Percentiles rank a stretch among this genome's conserved stretches.
Evolutionary conservation across 225 moss, liverwort and hornwort species (phyloP).

Genomic region (Sphagnum contortum): DNA sequence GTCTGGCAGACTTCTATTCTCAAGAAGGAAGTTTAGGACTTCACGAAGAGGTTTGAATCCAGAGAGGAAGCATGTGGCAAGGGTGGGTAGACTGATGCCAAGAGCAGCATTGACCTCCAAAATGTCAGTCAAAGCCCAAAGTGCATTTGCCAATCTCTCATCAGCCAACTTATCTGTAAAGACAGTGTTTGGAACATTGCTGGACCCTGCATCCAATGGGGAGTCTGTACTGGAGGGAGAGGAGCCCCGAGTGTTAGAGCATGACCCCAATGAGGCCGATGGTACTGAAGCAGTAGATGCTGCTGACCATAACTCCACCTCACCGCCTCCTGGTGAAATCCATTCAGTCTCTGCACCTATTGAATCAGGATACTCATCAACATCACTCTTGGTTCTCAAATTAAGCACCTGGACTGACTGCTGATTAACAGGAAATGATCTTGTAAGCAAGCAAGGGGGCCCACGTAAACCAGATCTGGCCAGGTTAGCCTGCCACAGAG

Average conservation of each 20-base stretch:
- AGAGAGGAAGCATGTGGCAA: conserved; percentile 6
- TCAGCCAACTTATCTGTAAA: not conserved
- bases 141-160: conserved; percentile 3
- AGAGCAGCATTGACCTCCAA: conserved; percentile 6
- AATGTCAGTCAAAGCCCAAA: conserved; percentile 8
- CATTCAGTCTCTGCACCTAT: conserved; percentile 13
- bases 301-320: conserved; percentile 4
- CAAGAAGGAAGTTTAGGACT: conserved; percentile 4
- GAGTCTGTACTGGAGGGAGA: not conserved
- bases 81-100: conserved; percentile 3
- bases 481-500: conserved; percentile 1
- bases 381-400: conserved; percentile 6
- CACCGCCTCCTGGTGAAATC: conserved; percentile 3
- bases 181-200: not conserved
- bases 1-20: conserved; percentile 1
- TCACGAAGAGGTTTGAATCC: conserved; percentile 4
- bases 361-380: conserved; percentile 8
- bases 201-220: not conserved
- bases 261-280: conserved; percentile 2
- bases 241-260: conserved; percentile 5
- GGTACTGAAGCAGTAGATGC: conserved; percentile 7
- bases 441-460: not conserved
- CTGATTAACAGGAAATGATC: not conserved
- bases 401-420: not conserved
- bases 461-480: not conserved